A percentile compares a stretch with the other conserved stretches of the same genome.
phyloP scores from a whole-genome alignment of 2,329 filamentous ascomycete species.

The Zelopaecilomyces penicillatus region DNA sequence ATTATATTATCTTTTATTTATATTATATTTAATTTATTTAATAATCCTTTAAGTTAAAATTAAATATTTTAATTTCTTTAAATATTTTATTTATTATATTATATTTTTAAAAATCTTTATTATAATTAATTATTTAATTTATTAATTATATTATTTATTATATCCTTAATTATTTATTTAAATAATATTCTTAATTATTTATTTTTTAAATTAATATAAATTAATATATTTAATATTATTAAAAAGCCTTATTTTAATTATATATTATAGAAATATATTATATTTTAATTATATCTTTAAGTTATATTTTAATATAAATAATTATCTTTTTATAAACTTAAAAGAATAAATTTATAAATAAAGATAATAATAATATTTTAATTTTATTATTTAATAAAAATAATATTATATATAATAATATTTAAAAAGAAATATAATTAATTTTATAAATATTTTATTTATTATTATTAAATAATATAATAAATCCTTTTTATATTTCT shows the following conservation, averaged over 20 bases:
- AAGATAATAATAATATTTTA: background rate
- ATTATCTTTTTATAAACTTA: slow-evolving; percentile 7
- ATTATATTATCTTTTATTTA: too few relatives aligned
- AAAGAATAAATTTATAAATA: slow-evolving; percentile 1
- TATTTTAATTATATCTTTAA: background rate
- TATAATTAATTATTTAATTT: background rate
- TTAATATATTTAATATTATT: background rate
- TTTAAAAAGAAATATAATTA: too few relatives aligned
- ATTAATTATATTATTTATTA: slow-evolving; percentile 3
- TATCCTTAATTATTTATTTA: too few relatives aligned
- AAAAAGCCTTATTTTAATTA: background rate
- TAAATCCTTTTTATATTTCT: too few relatives aligned
- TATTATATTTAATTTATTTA: too few relatives aligned
- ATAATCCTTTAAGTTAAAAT: too few relatives aligned
- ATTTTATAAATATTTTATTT: background rate
- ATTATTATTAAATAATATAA: background rate
- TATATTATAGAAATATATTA: background rate
- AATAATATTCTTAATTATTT: background rate
- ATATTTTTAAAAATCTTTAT: background rate
- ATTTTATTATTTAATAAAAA: background rate
- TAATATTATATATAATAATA: background rate
- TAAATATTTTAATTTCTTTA: background rate
- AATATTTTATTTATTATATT: background rate
- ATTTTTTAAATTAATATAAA: too few relatives aligned
- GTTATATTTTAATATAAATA: too few relatives aligned